These are phyloP conservation scores for Fusarium metavorans DNA, from an alignment of 2,329 filamentous ascomycete genomes.

Conservation along the genomic window DNA sequence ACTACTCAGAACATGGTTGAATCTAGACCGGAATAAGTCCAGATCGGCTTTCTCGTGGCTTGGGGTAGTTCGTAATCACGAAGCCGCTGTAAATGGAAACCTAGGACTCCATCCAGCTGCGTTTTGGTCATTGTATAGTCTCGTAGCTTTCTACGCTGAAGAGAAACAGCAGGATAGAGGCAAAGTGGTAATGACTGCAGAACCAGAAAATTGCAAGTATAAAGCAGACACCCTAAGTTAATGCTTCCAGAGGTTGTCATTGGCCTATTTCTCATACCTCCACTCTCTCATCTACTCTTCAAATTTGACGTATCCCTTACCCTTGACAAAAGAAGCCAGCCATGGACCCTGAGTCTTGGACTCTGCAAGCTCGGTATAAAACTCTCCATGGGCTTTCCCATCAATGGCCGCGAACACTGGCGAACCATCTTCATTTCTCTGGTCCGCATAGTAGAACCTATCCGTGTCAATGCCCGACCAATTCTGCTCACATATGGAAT, in stretches of 20 bases:
- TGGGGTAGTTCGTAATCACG: neutral
- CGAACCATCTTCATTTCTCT: constrained; percentile 11
- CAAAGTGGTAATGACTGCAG: too few relatives aligned
- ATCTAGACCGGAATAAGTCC: neutral
- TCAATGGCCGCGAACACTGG: constrained; percentile 4
- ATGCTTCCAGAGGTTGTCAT: too few relatives aligned
- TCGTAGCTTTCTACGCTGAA: too few relatives aligned
- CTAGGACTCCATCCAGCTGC: too few relatives aligned
- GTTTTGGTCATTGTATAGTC: too few relatives aligned
- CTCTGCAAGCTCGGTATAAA: constrained; percentile 19
- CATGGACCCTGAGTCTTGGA: neutral
- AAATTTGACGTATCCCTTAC: constrained; percentile 14
- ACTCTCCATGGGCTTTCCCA: neutral
- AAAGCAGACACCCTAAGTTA: too few relatives aligned
- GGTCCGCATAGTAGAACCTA: constrained; percentile 29
- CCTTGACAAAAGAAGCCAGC: constrained; percentile 24
- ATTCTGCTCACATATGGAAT: rapidly evolving
- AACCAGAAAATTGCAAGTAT: too few relatives aligned
- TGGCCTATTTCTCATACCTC: too few relatives aligned
- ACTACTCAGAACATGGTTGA: neutral
- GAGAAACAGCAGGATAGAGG: too few relatives aligned
- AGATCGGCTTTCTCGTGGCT: neutral
- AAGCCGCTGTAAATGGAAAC: neutral
- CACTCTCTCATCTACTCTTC: neutral
- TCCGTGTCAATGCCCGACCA: neutral